phyloP scores from a whole-genome alignment of 495 filamentous ascomycete genomes.

The Cladorrhinum samala region DNA sequence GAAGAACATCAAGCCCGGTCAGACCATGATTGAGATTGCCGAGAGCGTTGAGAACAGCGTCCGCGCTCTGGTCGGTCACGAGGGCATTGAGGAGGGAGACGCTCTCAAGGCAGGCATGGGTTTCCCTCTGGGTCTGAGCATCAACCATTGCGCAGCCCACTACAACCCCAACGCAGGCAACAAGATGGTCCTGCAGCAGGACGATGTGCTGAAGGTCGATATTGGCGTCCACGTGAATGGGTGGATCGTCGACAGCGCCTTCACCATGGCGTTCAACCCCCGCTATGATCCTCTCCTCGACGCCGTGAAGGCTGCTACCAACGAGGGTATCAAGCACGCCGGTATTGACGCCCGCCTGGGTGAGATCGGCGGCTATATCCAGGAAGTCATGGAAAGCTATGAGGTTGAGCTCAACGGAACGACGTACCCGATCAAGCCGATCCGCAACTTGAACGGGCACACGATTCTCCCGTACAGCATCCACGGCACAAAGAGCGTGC shows the following conservation, averaged over 20 bases:
- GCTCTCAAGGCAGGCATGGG: slow-evolving; percentile 75
- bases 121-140: slow-evolving; percentile 78
- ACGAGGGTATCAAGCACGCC: slow-evolving; percentile 77
- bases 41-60: slow-evolving; percentile 83
- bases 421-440: slow-evolving; percentile 74
- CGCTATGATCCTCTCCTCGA: slow-evolving; percentile 77
- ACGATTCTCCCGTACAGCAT: slow-evolving; percentile 82
- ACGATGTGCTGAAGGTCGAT: slow-evolving; percentile 90
- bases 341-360: slow-evolving; percentile 76
- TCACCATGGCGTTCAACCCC: slow-evolving; percentile 82
- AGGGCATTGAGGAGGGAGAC: slow-evolving; percentile 73
- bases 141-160: slow-evolving; percentile 86
- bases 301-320: slow-evolving; percentile 80
- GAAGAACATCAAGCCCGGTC: slow-evolving; percentile 74
- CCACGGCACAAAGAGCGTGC: slow-evolving; percentile 82
- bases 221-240: slow-evolving; percentile 90
- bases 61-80: slow-evolving; percentile 69
- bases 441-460: slow-evolving; percentile 86
- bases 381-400: slow-evolving; percentile 87
- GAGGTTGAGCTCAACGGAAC: slow-evolving; percentile 73
- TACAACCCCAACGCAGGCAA: slow-evolving; percentile 89
- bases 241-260: slow-evolving; percentile 86
- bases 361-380: slow-evolving; percentile 70
- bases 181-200: slow-evolving; percentile 71
- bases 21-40: slow-evolving; percentile 73